Conservation (phyloP, 2,329 filamentous ascomycete genomes). For the Escovopsis sp. region DNA sequence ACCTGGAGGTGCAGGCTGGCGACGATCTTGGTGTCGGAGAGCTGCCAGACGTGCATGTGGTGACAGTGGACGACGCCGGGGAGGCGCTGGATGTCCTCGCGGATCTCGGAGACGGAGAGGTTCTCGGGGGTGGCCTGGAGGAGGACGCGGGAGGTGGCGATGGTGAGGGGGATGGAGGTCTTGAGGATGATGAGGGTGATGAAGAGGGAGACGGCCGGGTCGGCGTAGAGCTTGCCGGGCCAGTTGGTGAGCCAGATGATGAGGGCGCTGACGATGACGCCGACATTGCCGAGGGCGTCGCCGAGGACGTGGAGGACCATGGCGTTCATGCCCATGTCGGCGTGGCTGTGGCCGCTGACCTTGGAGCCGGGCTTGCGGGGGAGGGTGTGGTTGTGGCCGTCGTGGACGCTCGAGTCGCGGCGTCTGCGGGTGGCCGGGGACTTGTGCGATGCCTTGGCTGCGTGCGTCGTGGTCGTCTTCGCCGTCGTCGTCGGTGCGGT, state of each 20-base stretch:
- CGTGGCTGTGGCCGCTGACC: constrained; percentile 62
- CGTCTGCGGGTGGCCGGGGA: constrained; percentile 13
- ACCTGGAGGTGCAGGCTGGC: constrained; percentile 90
- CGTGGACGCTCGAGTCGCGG: constrained; percentile 43
- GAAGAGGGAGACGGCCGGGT: constrained; percentile 81
- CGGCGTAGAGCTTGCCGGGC: constrained; percentile 71
- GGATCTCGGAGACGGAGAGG: constrained; percentile 77
- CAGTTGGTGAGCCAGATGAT: constrained; percentile 85
- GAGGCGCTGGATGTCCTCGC: constrained; percentile 74
- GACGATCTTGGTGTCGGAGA: constrained; percentile 87
- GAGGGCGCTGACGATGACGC: constrained; percentile 68
- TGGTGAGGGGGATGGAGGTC: constrained; percentile 64
- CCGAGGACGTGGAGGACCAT: constrained; percentile 65
- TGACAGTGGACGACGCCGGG: constrained; percentile 82
- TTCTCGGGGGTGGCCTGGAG: constrained; percentile 87
- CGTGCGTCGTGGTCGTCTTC: too few relatives aligned
- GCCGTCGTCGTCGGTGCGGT: constrained; percentile 9
- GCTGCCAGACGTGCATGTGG: constrained; percentile 94
- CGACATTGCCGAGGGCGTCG: constrained; percentile 73
- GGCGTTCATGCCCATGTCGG: constrained; percentile 88
- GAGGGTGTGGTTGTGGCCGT: constrained; percentile 66
- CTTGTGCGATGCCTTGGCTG: constrained; percentile 8
- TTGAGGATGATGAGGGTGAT: constrained; percentile 70
- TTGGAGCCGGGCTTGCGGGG: constrained; percentile 46
- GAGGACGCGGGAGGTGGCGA: constrained; percentile 71